Base-by-base conservation (phyloP, 176 grass and related monocot species). In the Rhynchospora pubera region DNA sequence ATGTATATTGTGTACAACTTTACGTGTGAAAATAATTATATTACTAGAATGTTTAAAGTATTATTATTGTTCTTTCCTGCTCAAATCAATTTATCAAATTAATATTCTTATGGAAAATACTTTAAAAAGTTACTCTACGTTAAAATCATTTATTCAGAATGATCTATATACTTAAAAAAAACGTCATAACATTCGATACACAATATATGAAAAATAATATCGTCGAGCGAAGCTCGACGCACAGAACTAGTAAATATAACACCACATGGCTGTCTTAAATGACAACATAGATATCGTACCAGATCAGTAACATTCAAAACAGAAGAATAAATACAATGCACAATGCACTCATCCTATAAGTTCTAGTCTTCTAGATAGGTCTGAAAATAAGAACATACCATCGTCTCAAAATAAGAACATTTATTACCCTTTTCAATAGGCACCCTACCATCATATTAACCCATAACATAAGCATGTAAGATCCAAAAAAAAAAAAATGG, bases 351-450 rank as follows among this genome's bases (percentile, higher is more conserved):
- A 80, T 44, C 53, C 78, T 80, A 47, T 80, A 79, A 79, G 18
- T 61, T 43, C 53, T 57, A 79, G 28, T 47, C 16, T 75, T 55
- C 24, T 32, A 62, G 78, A 46, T 61, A 62, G 43, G 62, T n/a
- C n/a, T n/a, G n/a, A n/a, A 80, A 80, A 44, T 45, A 32, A n/a
- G n/a, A n/a, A 80, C 78, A 80, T 80, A 55, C 57, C 9, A 46
- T 62, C 30, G 3, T 80, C 57, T 80, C 16, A 16, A 48, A 55
- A 77, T 80, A 80, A 80, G 39, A 80, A 18, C 78, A 80, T 80
- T 80, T 80, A 62, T 80, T 62, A 46, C 16, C 78, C 42, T 62
- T 61, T 47, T 50, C 46, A 66, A 74, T 47, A 23, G 48, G 46
- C 12, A 30, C 53, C 71, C 22, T 23, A 30, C 22, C 48, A 76